A percentile compares a stretch with the other conserved stretches of the same genome.
Conservation (phyloP, 441 rosid genomes). For the Aquilaria agallochum region DNA sequence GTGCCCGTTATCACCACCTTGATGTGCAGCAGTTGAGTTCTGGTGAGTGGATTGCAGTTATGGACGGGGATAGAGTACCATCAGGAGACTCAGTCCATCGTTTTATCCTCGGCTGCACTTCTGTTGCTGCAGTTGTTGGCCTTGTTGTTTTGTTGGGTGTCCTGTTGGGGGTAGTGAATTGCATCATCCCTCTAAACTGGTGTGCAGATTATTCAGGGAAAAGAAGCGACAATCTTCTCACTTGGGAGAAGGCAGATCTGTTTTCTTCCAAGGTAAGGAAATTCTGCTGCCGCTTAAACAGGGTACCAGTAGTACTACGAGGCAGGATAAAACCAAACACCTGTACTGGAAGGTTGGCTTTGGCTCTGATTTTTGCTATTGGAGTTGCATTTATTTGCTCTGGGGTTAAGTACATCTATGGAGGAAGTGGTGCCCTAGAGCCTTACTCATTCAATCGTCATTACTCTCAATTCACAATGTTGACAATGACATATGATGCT, state of each 20-base stretch:
- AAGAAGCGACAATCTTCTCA: conserved; percentile 46
- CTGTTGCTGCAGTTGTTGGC: conserved; percentile 50
- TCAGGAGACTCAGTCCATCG: conserved; percentile 66
- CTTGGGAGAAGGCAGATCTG: conserved; percentile 44
- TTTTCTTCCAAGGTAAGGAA: conserved; percentile 61
- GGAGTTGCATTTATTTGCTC: conserved; percentile 58
- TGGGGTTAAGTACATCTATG: conserved; percentile 57
- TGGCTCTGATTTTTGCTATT: conserved; percentile 34
- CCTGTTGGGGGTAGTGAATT: conserved; percentile 72
- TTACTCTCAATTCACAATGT: conserved; percentile 79
- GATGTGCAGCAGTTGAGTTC: conserved; percentile 77
- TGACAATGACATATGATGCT: conserved; percentile 95
- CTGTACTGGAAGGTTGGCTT: conserved; percentile 42
- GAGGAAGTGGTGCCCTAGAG: conserved; percentile 78
- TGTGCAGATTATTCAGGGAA: conserved; percentile 54
- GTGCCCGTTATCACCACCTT: conserved; percentile 80
- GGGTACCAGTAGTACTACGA: conserved; percentile 50
- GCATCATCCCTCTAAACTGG: conserved; percentile 85
- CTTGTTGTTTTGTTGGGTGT: conserved; percentile 52
- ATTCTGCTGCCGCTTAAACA: conserved; percentile 69
- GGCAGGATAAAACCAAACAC: conserved; percentile 58
- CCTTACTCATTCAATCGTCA: conserved; percentile 65
- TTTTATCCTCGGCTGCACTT: conserved; percentile 63
- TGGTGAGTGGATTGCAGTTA: conserved; percentile 74
- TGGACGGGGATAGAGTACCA: conserved; percentile 90